Conservation (phyloP, 2,329 filamentous ascomycete genomes). For the Sarocladium kiliense region DNA sequence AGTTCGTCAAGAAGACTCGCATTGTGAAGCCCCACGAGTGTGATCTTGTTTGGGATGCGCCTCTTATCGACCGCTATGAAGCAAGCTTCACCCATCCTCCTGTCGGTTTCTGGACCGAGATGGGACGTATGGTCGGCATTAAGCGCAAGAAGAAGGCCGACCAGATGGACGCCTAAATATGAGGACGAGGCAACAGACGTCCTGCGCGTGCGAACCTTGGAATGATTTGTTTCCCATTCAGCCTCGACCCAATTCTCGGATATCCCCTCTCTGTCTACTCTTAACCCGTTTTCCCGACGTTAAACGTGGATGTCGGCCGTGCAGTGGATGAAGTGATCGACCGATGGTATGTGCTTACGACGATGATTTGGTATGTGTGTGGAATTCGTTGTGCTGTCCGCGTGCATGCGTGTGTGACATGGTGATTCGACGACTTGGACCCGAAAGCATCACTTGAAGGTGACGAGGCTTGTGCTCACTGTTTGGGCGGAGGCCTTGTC, state of each 20-base stretch:
- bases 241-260: no score
- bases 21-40: conserved; percentile 47
- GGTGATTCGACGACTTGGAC: neutral
- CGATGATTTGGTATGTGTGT: neutral
- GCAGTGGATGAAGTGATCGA: neutral
- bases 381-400: neutral
- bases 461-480: no score
- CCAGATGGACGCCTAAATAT: neutral
- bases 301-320: neutral
- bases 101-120: conserved; percentile 51
- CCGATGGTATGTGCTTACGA: neutral
- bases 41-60: conserved; percentile 57
- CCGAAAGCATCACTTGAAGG: no score
- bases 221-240: neutral
- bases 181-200: neutral
- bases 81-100: conserved; percentile 40
- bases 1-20: conserved; percentile 55
- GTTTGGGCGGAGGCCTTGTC: no score
- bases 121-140: conserved; percentile 40
- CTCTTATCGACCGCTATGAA: conserved; percentile 54
- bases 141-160: conserved; percentile 17
- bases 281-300: neutral
- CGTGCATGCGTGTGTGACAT: neutral
- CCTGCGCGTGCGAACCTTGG: neutral
- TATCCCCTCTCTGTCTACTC: no score